Evolutionary conservation across 768 basidiomycete species (phyloP), one percentile per base, ranked within the genome.

Genomic region (Rubroboletus satanas): DNA sequence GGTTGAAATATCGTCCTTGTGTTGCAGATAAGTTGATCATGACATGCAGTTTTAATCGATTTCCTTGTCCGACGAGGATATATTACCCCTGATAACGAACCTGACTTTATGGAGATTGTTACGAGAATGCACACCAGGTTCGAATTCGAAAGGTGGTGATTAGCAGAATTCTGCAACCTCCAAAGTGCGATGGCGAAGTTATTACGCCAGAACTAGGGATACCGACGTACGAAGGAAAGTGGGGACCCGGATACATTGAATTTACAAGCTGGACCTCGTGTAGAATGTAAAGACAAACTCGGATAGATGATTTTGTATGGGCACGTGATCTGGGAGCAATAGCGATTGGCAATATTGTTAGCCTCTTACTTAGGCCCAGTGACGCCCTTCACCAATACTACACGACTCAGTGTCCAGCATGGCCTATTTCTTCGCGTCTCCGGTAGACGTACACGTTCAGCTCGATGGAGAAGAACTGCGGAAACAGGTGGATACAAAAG

Each of bases 391-490:
- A 9, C 45, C 52, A 43, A 56, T 43, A 51, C 36, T 17, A 31
- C 31, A 45, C 45, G 36, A 28, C 43, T 21, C 23, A 38, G 39
- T 17, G 29, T 37, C 49, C n/a, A 36, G 9, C 28, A 66, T 94
- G 44, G 85, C 89, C 3, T 95, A 90, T 73, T 96, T 97, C 79
- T 97, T 97, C 69, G 81, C 86, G 45, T 88, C 88, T 7, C 90
- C 93, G 2, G 83, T 98, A 57, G 95, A 98, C 65, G 80, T 98
- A 15, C 93, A 97, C 68, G 75, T 99, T 66, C 87, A 87, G 66
- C 80, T 98, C 32, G 85, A 90, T 45, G 88, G 84, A 35, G 94
- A 98, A 67, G 91, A 97, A 35, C 75, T 83, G 43, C 79, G 95
- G 58, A 94, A 93, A 71, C 87, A 90, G 60, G 85, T 96, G 3